Base-by-base conservation (phyloP, 495 filamentous ascomycete species). In the Achaetomiella virescens region DNA sequence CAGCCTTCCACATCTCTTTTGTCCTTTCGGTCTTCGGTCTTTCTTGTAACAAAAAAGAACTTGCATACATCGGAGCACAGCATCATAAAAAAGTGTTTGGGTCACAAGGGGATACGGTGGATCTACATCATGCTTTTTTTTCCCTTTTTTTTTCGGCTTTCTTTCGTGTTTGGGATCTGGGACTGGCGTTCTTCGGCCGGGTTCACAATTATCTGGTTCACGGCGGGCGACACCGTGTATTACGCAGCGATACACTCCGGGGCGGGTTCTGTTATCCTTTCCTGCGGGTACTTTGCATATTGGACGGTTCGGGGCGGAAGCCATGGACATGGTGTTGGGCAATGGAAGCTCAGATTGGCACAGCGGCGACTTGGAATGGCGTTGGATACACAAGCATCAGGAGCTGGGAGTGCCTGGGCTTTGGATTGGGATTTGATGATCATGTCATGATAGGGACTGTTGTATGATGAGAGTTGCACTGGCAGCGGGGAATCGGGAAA, bases 61-160 rank as follows among this genome's bases (percentile, higher is more conserved):
- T 71, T 50, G 73, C 73, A 75, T 77, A 70, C 71, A 74, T 69
- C 66, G 73, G 75, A 75, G 73, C 71, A 75, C 71, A 75, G 72
- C 72, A 77, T 76, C 64, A 74, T 75, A 73, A 75, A 68, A 77
- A 76, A 68, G 61, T 65, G 50, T 71, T 70, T 69, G 62, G 65
- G 70, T 17, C 27, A 62, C 33, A 46, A 43, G 35, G 49, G 55
- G 49, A 20, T 49, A n/a, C 47, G 64, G 60, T 49, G 27, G 27
- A 31, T 63, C 48, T 64, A 31, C 46, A 35, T 20, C 68, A 66
- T 64, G 61, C 66, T 63, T 59, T 64, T 57, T 67, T 58, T 67
- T 69, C 63, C 60, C 57, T 54, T 64, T 49, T 62, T 53, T 66
- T n/a, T n/a, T n/a, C n/a, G n/a, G n/a, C n/a, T n/a, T n/a, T n/a